A percentile compares a stretch with the other conserved stretches of the same genome.
Evolutionary conservation across 2,329 filamentous ascomycete species (phyloP).

Genomic region (Calycina marina): DNA sequence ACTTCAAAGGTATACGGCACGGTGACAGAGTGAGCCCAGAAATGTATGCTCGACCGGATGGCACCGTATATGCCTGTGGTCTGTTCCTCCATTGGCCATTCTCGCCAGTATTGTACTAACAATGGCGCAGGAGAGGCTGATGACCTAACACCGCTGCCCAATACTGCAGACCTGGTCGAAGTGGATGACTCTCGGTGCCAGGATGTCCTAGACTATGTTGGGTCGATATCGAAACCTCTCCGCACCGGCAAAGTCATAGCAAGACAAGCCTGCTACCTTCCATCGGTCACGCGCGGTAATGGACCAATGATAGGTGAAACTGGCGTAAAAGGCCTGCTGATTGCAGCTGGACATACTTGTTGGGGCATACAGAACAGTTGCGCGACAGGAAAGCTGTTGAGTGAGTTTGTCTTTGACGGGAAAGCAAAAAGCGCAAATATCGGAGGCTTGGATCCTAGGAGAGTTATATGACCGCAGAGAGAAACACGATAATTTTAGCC

Average conservation of each 20-base stretch:
- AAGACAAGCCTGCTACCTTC: conserved; percentile 86
- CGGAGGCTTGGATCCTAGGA: conserved; percentile 50
- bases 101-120: neutral
- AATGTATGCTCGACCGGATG: conserved; percentile 80
- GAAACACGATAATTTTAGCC: too few relatives aligned
- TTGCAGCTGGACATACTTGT: conserved; percentile 87
- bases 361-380: conserved; percentile 98
- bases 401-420: conserved; percentile 65
- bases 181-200: conserved; percentile 66
- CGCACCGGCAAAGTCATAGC: conserved; percentile 53
- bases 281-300: conserved; percentile 35
- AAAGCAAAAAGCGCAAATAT: conserved; percentile 53
- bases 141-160: conserved; percentile 55
- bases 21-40: conserved; percentile 65
- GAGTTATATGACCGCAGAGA: conserved; percentile 25
- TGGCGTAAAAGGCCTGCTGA: conserved; percentile 54
- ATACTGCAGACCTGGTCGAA: conserved; percentile 59
- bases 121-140: conserved; percentile 56
- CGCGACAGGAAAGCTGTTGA: conserved; percentile 69
- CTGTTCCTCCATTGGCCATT: conserved; percentile 12
- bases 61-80: conserved; percentile 89
- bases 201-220: conserved; percentile 70
- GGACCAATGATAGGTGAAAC: conserved; percentile 67
- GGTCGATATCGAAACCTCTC: conserved; percentile 49
- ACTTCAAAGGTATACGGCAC: conserved; percentile 39